Conservation (phyloP, 139 green algal species). For the Zygnema cylindricum region DNA sequence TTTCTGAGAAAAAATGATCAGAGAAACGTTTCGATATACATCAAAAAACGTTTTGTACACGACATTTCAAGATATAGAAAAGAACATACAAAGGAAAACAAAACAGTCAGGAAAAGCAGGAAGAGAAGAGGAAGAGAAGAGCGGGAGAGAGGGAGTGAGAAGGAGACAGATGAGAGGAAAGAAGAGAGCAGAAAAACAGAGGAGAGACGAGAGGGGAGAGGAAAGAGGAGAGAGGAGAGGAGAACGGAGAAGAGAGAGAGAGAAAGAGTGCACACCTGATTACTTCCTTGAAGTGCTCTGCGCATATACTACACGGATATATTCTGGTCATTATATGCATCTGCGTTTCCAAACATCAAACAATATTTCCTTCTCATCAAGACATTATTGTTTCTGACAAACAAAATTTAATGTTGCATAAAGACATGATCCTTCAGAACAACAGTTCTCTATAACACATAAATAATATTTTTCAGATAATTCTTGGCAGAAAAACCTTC, state of each 20-base stretch:
- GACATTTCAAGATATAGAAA: too few species aligned
- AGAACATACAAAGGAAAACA: too few species aligned
- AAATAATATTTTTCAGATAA: neutral
- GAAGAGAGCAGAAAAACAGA: neutral
- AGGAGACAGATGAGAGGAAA: neutral
- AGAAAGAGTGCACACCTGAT: conserved; percentile 48
- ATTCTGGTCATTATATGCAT: conserved; percentile 75
- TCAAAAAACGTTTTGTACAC: too few species aligned
- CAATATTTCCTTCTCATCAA: neutral
- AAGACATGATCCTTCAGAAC: neutral
- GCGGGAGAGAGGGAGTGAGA: too few species aligned
- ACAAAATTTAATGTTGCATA: neutral
- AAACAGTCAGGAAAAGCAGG: too few species aligned
- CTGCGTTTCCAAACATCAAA: neutral
- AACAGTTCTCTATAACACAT: neutral
- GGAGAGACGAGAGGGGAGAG: neutral
- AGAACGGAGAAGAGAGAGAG: neutral
- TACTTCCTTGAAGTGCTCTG: conserved; percentile 85
- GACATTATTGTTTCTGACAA: neutral
- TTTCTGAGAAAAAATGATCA: too few species aligned
- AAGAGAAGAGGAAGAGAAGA: too few species aligned
- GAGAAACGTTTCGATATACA: too few species aligned
- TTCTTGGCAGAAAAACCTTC: neutral
- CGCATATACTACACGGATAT: conserved; percentile 93
- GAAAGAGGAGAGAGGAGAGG: neutral